phyloP scores from a whole-genome alignment of 2,329 filamentous ascomycete genomes.

The Lomentospora prolificans region DNA sequence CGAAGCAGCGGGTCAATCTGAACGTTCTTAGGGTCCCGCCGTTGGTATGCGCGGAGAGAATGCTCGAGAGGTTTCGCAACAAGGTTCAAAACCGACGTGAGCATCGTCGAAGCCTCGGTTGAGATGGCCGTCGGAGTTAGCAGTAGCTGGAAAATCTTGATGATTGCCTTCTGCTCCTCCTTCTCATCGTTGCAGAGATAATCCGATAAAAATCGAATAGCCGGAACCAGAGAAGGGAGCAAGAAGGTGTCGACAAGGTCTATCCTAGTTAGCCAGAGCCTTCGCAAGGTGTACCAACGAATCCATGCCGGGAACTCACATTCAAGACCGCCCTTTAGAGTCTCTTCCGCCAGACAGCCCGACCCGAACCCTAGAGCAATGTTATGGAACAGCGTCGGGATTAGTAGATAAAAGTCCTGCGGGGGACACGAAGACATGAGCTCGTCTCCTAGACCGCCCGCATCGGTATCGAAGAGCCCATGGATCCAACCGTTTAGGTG shows the following conservation, averaged over 20 bases:
- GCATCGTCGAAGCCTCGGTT: conserved; percentile 60
- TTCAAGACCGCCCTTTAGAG: conserved; percentile 65
- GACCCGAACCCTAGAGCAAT: conserved; percentile 61
- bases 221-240: conserved; percentile 66
- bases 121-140: conserved; percentile 62
- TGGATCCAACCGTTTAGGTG: conserved; percentile 68
- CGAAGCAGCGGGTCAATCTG: conserved; percentile 61
- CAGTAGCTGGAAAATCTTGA: conserved; percentile 64
- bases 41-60: conserved; percentile 56
- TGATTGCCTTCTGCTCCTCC: conserved; percentile 55
- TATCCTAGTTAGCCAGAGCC: conserved; percentile 23
- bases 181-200: conserved; percentile 57
- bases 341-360: conserved; percentile 56
- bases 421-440: conserved; percentile 74
- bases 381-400: conserved; percentile 68
- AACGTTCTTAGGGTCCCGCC: conserved; percentile 55
- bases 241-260: conserved; percentile 72
- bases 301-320: conserved; percentile 37
- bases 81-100: conserved; percentile 61
- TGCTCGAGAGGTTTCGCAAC: conserved; percentile 60
- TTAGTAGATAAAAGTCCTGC: conserved; percentile 71
- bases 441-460: conserved; percentile 65
- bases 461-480: conserved; percentile 66
- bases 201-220: conserved; percentile 60
- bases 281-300: not conserved